phyloP scores from a whole-genome alignment of 371 early-diverging fungal genomes.

The Mucor sp. region DNA sequence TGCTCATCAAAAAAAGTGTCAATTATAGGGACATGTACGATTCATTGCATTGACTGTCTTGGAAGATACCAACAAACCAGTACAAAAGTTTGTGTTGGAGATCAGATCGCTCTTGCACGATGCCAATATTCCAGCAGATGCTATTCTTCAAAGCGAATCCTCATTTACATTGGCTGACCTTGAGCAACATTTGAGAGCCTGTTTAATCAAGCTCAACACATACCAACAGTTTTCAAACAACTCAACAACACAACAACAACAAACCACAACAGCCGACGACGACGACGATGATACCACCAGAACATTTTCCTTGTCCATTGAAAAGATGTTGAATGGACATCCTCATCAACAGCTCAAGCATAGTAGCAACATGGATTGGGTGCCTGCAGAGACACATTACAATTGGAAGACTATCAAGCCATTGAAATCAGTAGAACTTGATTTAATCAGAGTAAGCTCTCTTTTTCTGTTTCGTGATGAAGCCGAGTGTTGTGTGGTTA shows the following conservation, averaged over 20 bases:
- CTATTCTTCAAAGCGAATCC: slow-evolving; percentile 15
- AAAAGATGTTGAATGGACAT: slow-evolving; percentile 27
- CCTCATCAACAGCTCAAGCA: slow-evolving; percentile 12
- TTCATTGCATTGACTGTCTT: slow-evolving; percentile 42
- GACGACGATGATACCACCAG: no score
- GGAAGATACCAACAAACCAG: slow-evolving; percentile 12
- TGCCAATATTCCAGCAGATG: slow-evolving; percentile 5
- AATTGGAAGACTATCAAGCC: slow-evolving; percentile 34
- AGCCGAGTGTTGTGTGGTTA: no score
- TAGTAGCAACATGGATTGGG: slow-evolving; percentile 33
- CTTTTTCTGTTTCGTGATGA: background rate
- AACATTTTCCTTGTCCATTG: slow-evolving; percentile 46
- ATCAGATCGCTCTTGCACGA: slow-evolving; percentile 30
- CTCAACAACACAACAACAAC: background rate
- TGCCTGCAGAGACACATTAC: slow-evolving; percentile 40
- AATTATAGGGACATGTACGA: slow-evolving; percentile 42
- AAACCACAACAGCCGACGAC: no score
- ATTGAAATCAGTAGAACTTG: slow-evolving; percentile 50
- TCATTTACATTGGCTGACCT: slow-evolving; percentile 34
- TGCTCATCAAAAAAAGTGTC: no score
- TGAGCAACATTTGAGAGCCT: slow-evolving; percentile 46
- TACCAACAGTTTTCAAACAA: slow-evolving; percentile 16
- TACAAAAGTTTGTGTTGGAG: slow-evolving; percentile 61
- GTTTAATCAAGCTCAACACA: slow-evolving; percentile 41
- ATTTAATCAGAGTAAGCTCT: slow-evolving; percentile 38